Conservation (phyloP, 306 rosid species). For the Astragalus glycyphyllos region DNA sequence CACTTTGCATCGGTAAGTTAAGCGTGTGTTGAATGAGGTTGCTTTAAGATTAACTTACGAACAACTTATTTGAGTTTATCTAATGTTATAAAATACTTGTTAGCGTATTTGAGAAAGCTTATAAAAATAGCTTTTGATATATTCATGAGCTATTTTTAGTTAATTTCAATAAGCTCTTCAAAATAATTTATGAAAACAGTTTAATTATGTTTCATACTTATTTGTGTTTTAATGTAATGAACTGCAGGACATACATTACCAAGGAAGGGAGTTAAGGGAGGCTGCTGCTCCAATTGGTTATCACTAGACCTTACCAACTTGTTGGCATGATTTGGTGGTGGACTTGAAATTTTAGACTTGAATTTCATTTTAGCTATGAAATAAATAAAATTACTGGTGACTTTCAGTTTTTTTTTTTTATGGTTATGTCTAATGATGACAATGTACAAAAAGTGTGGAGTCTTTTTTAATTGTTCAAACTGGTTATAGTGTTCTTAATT, state of each 20-base stretch:
- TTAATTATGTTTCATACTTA: not conserved
- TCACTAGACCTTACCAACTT: conserved; percentile 47
- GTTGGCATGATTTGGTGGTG: conserved; percentile 6
- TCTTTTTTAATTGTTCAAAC: conserved; percentile 24
- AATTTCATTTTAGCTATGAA: conserved; percentile 36
- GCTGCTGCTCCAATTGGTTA: conserved; percentile 77
- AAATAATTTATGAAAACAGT: too few species aligned
- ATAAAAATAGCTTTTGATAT: too few species aligned
- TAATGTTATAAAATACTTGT: too few species aligned
- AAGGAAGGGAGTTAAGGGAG: conserved; percentile 65
- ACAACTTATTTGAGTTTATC: too few species aligned
- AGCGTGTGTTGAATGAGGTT: not conserved
- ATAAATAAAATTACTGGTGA: conserved; percentile 25
- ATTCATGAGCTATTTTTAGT: too few species aligned
- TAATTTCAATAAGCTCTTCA: too few species aligned
- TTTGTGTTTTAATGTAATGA: conserved; percentile 23
- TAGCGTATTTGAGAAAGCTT: too few species aligned
- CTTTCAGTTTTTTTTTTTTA: not conserved
- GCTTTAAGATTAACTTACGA: too few species aligned
- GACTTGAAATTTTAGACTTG: conserved; percentile 6
- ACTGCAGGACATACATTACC: conserved; percentile 76
- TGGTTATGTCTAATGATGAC: conserved; percentile 26
- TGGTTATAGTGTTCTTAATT: conserved; percentile 28
- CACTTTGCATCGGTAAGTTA: conserved; percentile 74
- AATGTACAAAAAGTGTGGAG: conserved; percentile 39